These are phyloP conservation scores for Boletus subcaerulescens DNA, from an alignment of 768 basidiomycete genomes.

Conservation along the genomic window DNA sequence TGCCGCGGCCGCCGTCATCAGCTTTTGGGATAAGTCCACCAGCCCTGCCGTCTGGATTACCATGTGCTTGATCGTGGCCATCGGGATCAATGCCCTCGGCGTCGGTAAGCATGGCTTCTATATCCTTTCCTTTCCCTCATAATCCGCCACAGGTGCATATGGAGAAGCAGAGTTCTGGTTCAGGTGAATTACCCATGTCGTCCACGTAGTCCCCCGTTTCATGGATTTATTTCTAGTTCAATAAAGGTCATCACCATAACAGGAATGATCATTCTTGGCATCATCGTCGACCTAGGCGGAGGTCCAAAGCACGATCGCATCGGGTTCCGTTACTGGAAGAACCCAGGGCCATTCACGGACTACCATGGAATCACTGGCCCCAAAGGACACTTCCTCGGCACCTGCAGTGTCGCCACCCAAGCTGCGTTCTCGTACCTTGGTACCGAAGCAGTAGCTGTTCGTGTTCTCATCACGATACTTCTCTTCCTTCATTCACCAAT, in stretches of 20 bases:
- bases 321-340: conserved; percentile 45
- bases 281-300: conserved; percentile 52
- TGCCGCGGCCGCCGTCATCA: conserved; percentile 50
- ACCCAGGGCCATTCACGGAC: conserved; percentile 59
- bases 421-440: conserved; percentile 62
- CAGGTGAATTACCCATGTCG: conserved; percentile 19
- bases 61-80: conserved; percentile 48
- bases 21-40: conserved; percentile 41
- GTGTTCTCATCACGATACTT: not conserved
- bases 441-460: conserved; percentile 49
- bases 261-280: conserved; percentile 45
- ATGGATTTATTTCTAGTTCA: conserved; percentile 28
- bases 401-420: conserved; percentile 53
- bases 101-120: conserved; percentile 26
- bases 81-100: conserved; percentile 45
- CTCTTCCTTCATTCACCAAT: not conserved
- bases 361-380: conserved; percentile 38
- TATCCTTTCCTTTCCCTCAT: not conserved
- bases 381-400: conserved; percentile 49
- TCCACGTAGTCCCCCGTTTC: not conserved
- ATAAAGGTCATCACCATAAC: conserved; percentile 52
- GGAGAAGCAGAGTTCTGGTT: conserved; percentile 52
- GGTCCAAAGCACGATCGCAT: conserved; percentile 52
- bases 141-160: conserved; percentile 31
- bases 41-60: conserved; percentile 51